Conservation (phyloP, 2,329 filamentous ascomycete species). For the Penicillium paneum region DNA sequence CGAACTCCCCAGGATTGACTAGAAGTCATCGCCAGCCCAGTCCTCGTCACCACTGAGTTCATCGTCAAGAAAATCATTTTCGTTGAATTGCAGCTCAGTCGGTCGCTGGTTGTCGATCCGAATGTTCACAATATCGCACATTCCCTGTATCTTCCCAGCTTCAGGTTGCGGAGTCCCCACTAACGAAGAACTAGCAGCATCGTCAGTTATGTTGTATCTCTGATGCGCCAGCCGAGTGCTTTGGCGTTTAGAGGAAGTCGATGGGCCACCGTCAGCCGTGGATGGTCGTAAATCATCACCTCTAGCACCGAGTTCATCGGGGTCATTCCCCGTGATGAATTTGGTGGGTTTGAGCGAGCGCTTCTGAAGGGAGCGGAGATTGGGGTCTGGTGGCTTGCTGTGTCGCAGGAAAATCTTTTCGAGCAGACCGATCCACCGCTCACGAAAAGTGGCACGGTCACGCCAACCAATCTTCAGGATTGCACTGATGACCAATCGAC, state of each 20-base stretch:
- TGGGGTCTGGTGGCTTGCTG: constrained; percentile 31
- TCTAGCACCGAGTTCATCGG: background rate
- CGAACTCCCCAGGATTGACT: constrained; percentile 22
- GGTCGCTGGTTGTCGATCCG: constrained; percentile 62
- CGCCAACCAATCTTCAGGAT: constrained; percentile 79
- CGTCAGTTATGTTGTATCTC: constrained; percentile 26
- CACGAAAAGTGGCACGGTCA: constrained; percentile 73
- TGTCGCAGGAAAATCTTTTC: constrained; percentile 48
- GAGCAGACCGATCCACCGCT: constrained; percentile 71
- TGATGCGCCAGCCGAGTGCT: constrained; percentile 38
- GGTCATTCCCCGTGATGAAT: background rate
- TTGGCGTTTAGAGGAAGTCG: constrained; percentile 36
- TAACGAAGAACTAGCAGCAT: constrained; percentile 11
- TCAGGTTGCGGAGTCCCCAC: constrained; percentile 1
- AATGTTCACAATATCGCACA: constrained; percentile 58
- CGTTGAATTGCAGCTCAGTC: constrained; percentile 56
- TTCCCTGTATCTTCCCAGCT: constrained; percentile 47
- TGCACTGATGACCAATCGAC: constrained; percentile 68
- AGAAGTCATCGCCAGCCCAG: constrained; percentile 53
- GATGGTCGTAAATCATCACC: constrained; percentile 11
- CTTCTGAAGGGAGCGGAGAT: constrained; percentile 25
- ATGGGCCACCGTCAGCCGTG: constrained; percentile 12
- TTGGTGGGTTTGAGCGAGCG: constrained; percentile 7
- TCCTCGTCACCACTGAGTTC: constrained; percentile 61
- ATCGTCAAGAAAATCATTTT: constrained; percentile 59